A percentile compares a stretch with the other conserved stretches of the same genome.
Conservation (phyloP, 352 stramenopile species). For the Pythium rishiriense region DNA sequence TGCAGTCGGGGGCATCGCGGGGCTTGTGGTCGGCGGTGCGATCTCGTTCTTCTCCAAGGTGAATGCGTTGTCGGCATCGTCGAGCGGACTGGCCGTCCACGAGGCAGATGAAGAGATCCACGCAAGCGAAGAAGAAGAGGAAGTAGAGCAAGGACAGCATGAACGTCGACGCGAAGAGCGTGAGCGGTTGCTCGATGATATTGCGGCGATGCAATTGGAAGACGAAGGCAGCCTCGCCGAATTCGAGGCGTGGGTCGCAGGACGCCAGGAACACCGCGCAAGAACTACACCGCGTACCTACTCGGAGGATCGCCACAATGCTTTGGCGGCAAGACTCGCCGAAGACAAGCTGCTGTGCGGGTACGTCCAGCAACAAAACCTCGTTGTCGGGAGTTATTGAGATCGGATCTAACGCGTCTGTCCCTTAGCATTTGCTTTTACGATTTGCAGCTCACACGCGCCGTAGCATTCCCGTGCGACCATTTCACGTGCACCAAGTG, state of each 20-base stretch:
- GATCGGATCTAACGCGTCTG: background rate
- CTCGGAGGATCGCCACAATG: constrained; percentile 47
- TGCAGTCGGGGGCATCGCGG: constrained; percentile 55
- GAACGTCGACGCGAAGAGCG: constrained; percentile 28
- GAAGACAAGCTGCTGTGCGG: constrained; percentile 71
- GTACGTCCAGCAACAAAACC: constrained; percentile 18
- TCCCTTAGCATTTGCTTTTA: constrained; percentile 63
- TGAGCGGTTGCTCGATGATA: constrained; percentile 43
- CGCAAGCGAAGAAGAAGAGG: constrained; percentile 15
- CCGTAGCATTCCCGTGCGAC: constrained; percentile 62
- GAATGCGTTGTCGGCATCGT: constrained; percentile 53
- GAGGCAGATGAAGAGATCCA: constrained; percentile 10
- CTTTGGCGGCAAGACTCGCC: constrained; percentile 47
- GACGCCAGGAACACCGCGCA: constrained; percentile 13
- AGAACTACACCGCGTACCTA: constrained; percentile 33
- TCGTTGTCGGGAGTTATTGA: background rate
- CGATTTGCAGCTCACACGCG: constrained; percentile 50
- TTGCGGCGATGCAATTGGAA: constrained; percentile 33
- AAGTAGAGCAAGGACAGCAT: background rate
- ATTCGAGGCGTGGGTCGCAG: constrained; percentile 39
- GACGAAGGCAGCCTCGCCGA: constrained; percentile 41
- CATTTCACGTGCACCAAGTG: constrained; percentile 67
- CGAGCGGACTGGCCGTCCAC: constrained; percentile 14
- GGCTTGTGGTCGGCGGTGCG: constrained; percentile 55
- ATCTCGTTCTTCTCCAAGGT: constrained; percentile 65